Percentiles rank a stretch among this genome's conserved stretches.
These are phyloP conservation scores for Scutellaria baicalensis DNA, from an alignment of 257 asterid species.

Conservation along the genomic window DNA sequence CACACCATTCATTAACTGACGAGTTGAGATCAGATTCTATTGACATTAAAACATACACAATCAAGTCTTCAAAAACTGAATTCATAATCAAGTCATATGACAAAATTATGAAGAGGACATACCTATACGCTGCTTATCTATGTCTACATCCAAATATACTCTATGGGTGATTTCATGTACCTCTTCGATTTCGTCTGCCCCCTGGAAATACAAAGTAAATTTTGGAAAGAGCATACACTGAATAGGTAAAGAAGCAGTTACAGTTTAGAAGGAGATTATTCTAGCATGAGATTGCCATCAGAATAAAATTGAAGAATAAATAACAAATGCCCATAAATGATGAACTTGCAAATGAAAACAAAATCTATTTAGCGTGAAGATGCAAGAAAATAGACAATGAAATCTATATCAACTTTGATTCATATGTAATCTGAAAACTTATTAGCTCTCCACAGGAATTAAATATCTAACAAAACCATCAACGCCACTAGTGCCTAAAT, in stretches of 20 bases:
- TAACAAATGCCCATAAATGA: not conserved
- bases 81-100: not conserved
- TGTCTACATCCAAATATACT: constrained; percentile 93
- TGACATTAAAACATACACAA: not conserved
- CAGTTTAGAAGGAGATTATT: not conserved
- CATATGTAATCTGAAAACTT: not conserved
- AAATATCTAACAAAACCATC: not conserved
- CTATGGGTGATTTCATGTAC: constrained; percentile 68
- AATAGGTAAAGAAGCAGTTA: not conserved
- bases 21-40: not conserved
- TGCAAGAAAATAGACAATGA: not conserved
- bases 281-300: not conserved
- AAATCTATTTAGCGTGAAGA: not conserved
- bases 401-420: not conserved
- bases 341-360: not conserved
- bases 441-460: not conserved
- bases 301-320: not conserved
- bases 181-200: constrained; percentile 49
- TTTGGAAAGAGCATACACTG: not conserved
- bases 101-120: constrained; percentile 2
- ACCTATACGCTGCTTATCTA: constrained; percentile 85
- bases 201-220: constrained; percentile 30
- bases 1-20: not conserved
- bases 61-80: not conserved
- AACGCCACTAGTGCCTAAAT: not conserved